Base-by-base conservation (phyloP, 2,329 filamentous ascomycete genomes). In the Cordyceps cicadae region DNA sequence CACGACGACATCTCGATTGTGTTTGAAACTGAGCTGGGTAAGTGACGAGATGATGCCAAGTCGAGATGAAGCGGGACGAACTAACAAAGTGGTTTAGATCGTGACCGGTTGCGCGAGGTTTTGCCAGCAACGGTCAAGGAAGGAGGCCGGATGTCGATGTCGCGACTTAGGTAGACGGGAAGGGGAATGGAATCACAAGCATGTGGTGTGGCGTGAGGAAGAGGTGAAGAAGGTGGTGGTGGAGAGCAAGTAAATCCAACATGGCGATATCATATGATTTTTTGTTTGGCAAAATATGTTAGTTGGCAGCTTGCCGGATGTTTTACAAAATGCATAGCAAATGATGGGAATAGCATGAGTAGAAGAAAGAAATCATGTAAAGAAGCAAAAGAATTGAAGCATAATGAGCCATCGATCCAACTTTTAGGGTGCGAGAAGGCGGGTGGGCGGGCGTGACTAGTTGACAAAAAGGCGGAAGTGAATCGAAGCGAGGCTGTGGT, bases 1-100 rank as follows among this genome's bases (percentile, higher is more conserved):
- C 91, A 96, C 74, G 92, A 96, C 72, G 92, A 97, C 75, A 90
- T 97, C 66, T 83, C 87, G 12, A 87, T 97, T 68, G 75, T 87
- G 63, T 97, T 97, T 77, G 91, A 96, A 65, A 87, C 81, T 51
- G 88, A 90, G 70, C 78, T 81, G 68, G 88, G 89, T 92, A 74
- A 78, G 87, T 56, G 12, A 41, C 14, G 9, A 49, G 45, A 48
- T 3, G 19, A 46, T 12, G 7, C 4, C n/a, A n/a, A n/a, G 34
- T 4, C 41, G 15, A 9, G 21, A 52, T 12, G 41, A 49, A 21
- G 17, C 49, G 26, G 21, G 41, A 43, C 14, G 39, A 41, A 61
- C 66, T 72, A 67, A 71, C 68, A 53, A 53, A 46, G 50, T 19
- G 24, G 3, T 62, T 48, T 63, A 85, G 82, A 85, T 67, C 81